Evolutionary conservation across 345 rosid genomes (phyloP).

Genomic region (Murraya koenigii): DNA sequence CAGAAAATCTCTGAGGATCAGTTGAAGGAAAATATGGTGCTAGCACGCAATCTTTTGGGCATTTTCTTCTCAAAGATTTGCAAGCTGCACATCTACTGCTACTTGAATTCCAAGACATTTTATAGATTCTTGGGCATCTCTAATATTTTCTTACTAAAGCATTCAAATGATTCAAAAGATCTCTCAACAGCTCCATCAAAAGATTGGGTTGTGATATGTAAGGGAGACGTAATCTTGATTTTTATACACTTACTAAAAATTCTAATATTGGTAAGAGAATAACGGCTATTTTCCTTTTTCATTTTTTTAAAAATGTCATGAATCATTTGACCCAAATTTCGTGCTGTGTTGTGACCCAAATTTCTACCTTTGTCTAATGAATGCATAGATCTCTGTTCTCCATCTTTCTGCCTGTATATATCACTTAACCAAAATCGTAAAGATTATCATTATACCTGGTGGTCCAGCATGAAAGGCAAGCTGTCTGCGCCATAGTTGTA

Average conservation of each 20-base stretch:
- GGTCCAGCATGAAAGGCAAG: constrained; percentile 88
- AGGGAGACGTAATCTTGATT: not conserved
- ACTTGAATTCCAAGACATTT: not conserved
- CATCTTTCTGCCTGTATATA: not conserved
- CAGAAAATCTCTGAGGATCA: not conserved
- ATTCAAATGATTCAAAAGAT: not conserved
- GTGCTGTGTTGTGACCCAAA: too few relatives aligned
- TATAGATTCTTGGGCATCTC: not conserved
- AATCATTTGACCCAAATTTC: too few relatives aligned
- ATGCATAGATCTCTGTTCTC: not conserved
- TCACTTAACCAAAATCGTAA: not conserved
- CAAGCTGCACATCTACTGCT: not conserved
- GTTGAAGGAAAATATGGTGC: not conserved
- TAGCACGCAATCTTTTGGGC: not conserved
- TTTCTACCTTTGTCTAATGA: too few relatives aligned
- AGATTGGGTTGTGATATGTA: not conserved
- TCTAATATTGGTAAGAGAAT: not conserved
- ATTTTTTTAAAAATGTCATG: not conserved
- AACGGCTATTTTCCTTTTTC: not conserved
- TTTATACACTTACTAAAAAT: not conserved
- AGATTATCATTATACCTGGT: constrained; percentile 44
- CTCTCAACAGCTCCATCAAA: not conserved
- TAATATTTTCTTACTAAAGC: not conserved
- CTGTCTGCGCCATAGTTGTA: constrained; percentile 52
- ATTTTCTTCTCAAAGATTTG: not conserved